These are phyloP conservation scores for Debaryomyces fabryi DNA, from an alignment of 1,139 yeast species.

Conservation along the genomic window DNA sequence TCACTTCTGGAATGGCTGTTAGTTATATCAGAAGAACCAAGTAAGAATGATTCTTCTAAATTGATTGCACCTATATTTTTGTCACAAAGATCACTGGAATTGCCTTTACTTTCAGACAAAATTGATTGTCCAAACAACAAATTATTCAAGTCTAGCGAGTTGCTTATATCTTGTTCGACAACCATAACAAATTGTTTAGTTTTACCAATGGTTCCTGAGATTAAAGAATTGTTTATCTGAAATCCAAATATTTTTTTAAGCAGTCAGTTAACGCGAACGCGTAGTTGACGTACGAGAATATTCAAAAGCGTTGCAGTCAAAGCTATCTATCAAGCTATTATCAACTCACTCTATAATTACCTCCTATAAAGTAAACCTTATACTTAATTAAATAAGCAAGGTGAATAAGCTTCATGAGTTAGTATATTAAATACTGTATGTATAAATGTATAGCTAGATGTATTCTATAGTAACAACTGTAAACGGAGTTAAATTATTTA, in stretches of 20 bases:
- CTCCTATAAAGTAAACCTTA: no score
- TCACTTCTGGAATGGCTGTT: neutral
- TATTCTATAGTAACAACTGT: no score
- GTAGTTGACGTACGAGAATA: neutral
- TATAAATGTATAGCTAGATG: no score
- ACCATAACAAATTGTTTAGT: neutral
- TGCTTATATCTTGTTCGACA: neutral
- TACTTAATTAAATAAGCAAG: no score
- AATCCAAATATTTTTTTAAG: neutral
- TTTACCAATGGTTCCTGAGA: neutral
- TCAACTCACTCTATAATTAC: neutral
- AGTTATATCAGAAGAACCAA: neutral
- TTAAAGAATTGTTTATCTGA: neutral
- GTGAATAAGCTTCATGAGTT: no score
- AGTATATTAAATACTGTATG: no score
- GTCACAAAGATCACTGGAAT: slow-evolving; percentile 1
- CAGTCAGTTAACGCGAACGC: neutral
- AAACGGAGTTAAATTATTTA: no score
- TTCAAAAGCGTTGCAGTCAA: neutral
- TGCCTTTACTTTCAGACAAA: slow-evolving; percentile 12
- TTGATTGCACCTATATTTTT: neutral
- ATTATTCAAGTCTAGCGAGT: slow-evolving; percentile 10
- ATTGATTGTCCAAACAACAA: slow-evolving; percentile 17
- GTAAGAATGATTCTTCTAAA: slow-evolving; percentile 1
- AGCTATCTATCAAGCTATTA: neutral